Conservation (phyloP, 768 basidiomycete genomes). For the Trametes sanguinea region DNA sequence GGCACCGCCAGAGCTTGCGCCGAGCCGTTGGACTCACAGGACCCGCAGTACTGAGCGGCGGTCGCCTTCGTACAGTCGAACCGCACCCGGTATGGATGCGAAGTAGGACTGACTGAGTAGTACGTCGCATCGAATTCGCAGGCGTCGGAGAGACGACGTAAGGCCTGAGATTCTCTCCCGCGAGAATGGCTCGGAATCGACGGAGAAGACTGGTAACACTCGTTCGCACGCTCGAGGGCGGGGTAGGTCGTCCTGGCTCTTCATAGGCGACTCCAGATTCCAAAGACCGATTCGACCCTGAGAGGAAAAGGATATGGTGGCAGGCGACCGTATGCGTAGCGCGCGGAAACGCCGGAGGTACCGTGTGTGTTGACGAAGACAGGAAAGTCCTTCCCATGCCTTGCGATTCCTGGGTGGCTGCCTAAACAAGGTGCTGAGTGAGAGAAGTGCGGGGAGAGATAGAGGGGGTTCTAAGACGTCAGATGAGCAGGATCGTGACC, state of each 20-base stretch:
- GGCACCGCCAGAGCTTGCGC: constrained; percentile 10
- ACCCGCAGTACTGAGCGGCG: constrained; percentile 6
- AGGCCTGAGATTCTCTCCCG: constrained; percentile 3
- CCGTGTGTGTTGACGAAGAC: not conserved
- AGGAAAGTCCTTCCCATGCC: not conserved
- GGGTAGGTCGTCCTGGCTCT: not conserved
- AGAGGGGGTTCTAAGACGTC: constrained; percentile 3
- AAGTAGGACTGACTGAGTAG: not conserved
- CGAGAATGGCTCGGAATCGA: not conserved
- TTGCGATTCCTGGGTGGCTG: not conserved
- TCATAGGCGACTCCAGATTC: not conserved
- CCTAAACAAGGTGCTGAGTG: not conserved
- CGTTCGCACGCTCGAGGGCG: not conserved
- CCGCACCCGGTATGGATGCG: constrained; percentile 6
- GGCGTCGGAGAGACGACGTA: constrained; percentile 2
- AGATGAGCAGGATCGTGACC: constrained; percentile 7
- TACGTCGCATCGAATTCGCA: constrained; percentile 8
- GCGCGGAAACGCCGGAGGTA: not conserved
- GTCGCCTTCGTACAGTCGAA: not conserved
- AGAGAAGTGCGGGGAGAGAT: constrained; percentile 3
- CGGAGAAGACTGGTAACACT: not conserved
- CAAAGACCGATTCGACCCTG: not conserved
- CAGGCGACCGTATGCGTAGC: no score
- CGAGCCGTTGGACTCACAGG: not conserved
- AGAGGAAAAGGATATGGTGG: not conserved